Evolutionary conservation across 2,329 filamentous ascomycete species (phyloP).

Genomic region (Zymoseptoria ardabiliae): DNA sequence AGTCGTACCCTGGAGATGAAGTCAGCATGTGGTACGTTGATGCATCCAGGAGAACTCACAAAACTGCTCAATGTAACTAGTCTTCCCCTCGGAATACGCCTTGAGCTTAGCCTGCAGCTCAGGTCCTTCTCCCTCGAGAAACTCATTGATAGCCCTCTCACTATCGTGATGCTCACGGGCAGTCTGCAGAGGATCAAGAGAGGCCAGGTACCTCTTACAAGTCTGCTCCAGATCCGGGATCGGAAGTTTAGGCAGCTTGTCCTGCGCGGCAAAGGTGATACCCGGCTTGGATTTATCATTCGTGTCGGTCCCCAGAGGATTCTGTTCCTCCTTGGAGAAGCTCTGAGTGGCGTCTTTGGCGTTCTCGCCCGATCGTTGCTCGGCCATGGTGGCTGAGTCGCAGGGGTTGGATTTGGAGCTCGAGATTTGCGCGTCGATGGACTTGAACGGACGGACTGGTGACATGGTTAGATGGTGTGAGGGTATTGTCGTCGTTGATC

Average conservation of each 20-base stretch:
- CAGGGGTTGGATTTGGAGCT: conserved; percentile 12
- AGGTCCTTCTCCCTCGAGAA: conserved; percentile 72
- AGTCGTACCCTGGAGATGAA: conserved; percentile 95
- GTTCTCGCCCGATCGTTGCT: conserved; percentile 41
- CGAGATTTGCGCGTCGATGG: conserved; percentile 21
- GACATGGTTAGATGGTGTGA: conserved; percentile 42
- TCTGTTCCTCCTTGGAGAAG: conserved; percentile 41
- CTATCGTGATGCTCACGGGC: conserved; percentile 78
- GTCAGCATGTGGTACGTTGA: no score
- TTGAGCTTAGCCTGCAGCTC: conserved; percentile 82
- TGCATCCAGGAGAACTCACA: no score
- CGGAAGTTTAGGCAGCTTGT: conserved; percentile 81
- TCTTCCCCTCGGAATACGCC: conserved; percentile 81
- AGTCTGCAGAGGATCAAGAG: conserved; percentile 73
- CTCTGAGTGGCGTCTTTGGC: conserved; percentile 48
- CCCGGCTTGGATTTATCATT: conserved; percentile 57
- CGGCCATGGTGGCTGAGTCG: conserved; percentile 34
- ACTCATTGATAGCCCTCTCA: conserved; percentile 70
- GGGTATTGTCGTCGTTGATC: conserved; percentile 36
- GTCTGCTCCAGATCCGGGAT: conserved; percentile 81
- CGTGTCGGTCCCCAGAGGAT: conserved; percentile 42
- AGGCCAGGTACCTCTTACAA: conserved; percentile 69
- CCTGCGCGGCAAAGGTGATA: conserved; percentile 83
- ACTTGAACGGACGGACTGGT: conserved; percentile 43
- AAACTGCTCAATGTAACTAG: conserved; percentile 97